Evolutionary conservation across 768 basidiomycete genomes (phyloP).

Genomic region (Pilatotrama ljubarskyi): DNA sequence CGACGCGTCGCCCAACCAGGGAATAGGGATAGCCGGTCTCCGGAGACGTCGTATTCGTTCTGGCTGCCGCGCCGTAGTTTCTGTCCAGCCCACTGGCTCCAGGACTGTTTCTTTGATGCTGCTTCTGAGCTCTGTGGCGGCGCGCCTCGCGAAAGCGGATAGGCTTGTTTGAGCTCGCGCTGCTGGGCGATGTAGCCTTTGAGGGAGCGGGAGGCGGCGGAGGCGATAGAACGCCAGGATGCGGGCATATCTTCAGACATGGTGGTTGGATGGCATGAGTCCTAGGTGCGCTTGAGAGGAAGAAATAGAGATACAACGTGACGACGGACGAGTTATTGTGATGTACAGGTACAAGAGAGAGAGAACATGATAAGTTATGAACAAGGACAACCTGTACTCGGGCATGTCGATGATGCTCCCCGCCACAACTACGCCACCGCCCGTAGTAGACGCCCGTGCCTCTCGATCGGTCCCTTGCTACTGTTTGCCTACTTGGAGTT

Average conservation of each 20-base stretch:
- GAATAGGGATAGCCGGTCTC: conserved; percentile 61
- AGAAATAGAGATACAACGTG: conserved; percentile 1
- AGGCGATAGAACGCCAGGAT: conserved; percentile 32
- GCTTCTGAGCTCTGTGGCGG: conserved; percentile 22
- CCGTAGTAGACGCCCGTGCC: neutral
- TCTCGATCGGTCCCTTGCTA: neutral
- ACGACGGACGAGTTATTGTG: neutral
- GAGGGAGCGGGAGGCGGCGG: conserved; percentile 39
- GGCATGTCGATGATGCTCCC: neutral
- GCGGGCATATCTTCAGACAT: conserved; percentile 35
- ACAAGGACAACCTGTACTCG: neutral
- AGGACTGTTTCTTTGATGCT: conserved; percentile 39
- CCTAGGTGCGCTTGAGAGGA: neutral
- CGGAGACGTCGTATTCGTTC: conserved; percentile 26
- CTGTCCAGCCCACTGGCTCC: conserved; percentile 66
- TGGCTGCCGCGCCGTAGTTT: conserved; percentile 34
- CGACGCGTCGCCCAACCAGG: conserved; percentile 79
- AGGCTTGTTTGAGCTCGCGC: conserved; percentile 39
- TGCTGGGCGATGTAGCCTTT: conserved; percentile 50
- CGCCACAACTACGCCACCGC: conserved; percentile 9
- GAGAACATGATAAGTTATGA: neutral
- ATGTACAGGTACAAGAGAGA: neutral
- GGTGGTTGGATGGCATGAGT: conserved; percentile 5
- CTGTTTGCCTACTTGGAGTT: neutral
- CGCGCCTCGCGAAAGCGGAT: conserved; percentile 13